Evolutionary conservation across 768 basidiomycete genomes (phyloP), one percentile per base, ranked within the genome.

Genomic region (Suillus cothurnatus): DNA sequence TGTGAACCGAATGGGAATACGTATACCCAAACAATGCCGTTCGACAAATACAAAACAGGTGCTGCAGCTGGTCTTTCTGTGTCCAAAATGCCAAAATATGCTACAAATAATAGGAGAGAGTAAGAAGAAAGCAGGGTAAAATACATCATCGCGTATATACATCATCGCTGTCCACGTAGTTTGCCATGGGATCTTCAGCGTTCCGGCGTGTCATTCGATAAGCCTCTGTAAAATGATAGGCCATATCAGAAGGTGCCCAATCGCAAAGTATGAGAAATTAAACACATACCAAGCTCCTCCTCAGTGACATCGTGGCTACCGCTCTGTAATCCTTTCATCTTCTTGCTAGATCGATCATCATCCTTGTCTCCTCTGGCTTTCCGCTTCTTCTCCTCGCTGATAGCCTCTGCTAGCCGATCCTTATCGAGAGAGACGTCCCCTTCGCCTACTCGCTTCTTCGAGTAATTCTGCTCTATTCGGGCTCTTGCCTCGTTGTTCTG

Each of bases 111-210:
- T 55, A 64, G 55, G 9, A 38, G 43, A 41, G 21, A n/a, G 26
- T 1, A 21, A n/a, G 6, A 17, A 28, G 36, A 41, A 32, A 34
- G 61, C 34, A 43, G 31, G 28, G 6, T 58, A 32, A 38, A 61
- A 34, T 50, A 58, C 34, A 63, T 17, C 45, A 45, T 23, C 23
- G 14, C 17, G 71, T 61, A 73, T 64, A 71, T 52, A 39, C 23
- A 65, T 70, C 67, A 59, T 85, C 87, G 52, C 76, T 69, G 75
- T 95, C 95, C 60, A 93, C 84, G 74, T 95, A 95, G 75, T 92
- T 93, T 47, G 92, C 92, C 95, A 97, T 97, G 4, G 95, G 95
- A 76, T 97, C 95, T 64, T 95, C 93, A 57, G 83, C 80, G 1
- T 86, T 84, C 61, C 86, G 85, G 68, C 84, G 85, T 34, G 76